Evolutionary conservation across 805 yeast species (phyloP), one percentile per base, ranked within the genome.

Genomic region (Candida maesae): DNA sequence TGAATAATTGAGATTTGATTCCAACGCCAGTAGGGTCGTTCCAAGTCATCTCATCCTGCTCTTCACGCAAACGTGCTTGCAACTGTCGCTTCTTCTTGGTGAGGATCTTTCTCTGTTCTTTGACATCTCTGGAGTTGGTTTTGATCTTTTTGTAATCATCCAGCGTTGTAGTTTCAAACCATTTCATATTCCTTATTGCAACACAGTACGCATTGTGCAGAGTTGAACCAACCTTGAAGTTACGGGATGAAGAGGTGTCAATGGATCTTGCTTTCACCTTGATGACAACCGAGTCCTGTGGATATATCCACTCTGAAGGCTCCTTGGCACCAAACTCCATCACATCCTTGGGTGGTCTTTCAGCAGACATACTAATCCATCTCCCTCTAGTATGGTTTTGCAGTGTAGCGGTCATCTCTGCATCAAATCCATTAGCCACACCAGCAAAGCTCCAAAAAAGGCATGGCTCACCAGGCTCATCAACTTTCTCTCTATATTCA

Each of bases 201-300:
- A 82, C 68, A 53, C 89, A 82, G 57, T 87, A 80, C 0, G 93
- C 85, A 52, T 86, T 84, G 47, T 86, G 75, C 14, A 91, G 64
- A 0, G 96, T 86, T 6, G 81, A 68, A 0, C 81, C 85, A 0
- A 79, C 76, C 2, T 79, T 79, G 51, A 78, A 89, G 2, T 69
- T 67, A 11, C 55, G 60, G 0, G 73, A 61, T 11, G 65, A 66
- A 2, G 74, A 66, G 11, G 66, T 59, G 44, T 78, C 80, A 6
- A 88, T 68, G 3, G 89, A 79, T 33, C 95, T 67, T 0, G 95
- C 95, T 55, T 84, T 88, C 14, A 90, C 78, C 56, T 89, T 95
- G 7, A 91, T 53, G 0, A 91, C 91, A 3, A 90, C 55, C 1
- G 95, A 84, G 21, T 84, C 77, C 28, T 69, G 65, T 0, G 97